These are phyloP conservation scores for Calonectria pseudoreteaudii DNA, from an alignment of 2,329 filamentous ascomycete genomes.

Conservation along the genomic window DNA sequence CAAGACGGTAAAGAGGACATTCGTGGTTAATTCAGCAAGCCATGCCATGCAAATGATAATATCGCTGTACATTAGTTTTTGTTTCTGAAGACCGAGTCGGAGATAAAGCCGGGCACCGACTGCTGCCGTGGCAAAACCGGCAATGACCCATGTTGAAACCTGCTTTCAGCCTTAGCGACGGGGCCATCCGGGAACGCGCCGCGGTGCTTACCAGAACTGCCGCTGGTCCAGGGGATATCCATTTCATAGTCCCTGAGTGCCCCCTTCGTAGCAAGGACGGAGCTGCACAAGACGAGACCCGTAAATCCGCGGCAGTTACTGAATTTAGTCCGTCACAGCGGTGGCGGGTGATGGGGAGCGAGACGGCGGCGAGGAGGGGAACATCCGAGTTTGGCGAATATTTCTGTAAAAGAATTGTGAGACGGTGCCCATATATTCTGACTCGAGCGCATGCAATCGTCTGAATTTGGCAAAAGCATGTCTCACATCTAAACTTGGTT, in stretches of 20 bases:
- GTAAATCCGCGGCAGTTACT: background rate
- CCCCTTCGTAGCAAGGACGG: background rate
- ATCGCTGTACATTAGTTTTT: background rate
- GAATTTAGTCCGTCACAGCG: background rate
- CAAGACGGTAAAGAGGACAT: background rate
- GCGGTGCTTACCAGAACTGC: background rate
- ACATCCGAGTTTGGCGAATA: background rate
- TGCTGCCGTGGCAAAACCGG: background rate
- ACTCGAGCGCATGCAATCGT: background rate
- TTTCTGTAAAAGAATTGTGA: background rate
- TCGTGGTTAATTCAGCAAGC: background rate
- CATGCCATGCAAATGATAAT: background rate
- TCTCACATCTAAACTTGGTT: background rate
- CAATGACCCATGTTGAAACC: background rate
- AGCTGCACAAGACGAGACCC: background rate
- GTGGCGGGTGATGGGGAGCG: background rate
- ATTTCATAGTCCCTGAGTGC: background rate
- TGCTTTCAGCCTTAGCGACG: background rate
- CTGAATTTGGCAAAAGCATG: background rate
- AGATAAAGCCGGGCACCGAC: background rate
- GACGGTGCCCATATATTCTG: background rate
- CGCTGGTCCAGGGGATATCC: background rate
- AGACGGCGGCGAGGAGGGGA: background rate
- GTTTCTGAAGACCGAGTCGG: background rate
- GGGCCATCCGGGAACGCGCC: background rate